These are phyloP conservation scores for Kluyveromyces wickerhamii DNA, from an alignment of 805 yeast species.

Conservation along the genomic window DNA sequence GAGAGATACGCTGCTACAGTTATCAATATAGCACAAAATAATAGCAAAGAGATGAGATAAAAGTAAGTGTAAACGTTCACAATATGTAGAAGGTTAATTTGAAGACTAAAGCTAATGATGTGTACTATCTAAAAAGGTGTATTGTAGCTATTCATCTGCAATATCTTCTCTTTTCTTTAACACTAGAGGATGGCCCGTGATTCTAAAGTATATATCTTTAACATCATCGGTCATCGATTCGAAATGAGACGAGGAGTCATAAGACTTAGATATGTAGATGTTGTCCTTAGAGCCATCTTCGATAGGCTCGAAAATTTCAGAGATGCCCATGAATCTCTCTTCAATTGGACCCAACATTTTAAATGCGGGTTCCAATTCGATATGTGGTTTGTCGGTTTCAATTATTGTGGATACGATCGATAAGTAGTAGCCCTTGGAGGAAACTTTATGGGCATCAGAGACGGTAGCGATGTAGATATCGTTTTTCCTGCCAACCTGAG, in stretches of 20 bases:
- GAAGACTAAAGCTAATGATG: too few relatives aligned
- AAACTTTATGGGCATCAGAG: conserved; percentile 83
- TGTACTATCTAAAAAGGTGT: too few relatives aligned
- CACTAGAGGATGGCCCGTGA: conserved; percentile 86
- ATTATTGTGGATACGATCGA: conserved; percentile 93
- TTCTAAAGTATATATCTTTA: conserved; percentile 84
- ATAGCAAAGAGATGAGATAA: too few relatives aligned
- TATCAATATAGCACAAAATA: too few relatives aligned
- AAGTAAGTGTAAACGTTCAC: too few relatives aligned
- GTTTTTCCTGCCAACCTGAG: conserved; percentile 85
- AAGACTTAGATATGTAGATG: conserved; percentile 77
- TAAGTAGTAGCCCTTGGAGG: conserved; percentile 79
- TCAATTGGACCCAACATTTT: conserved; percentile 71
- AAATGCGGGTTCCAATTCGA: conserved; percentile 90
- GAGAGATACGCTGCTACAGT: too few relatives aligned
- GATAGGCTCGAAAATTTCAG: conserved; percentile 81
- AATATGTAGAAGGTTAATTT: too few relatives aligned
- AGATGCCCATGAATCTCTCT: conserved; percentile 89
- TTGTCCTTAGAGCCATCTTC: conserved; percentile 76
- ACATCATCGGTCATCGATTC: conserved; percentile 96
- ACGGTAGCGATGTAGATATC: conserved; percentile 92
- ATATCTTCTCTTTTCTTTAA: conserved; percentile 65
- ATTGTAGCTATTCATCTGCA: conserved; percentile 43
- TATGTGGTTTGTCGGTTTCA: conserved; percentile 87
- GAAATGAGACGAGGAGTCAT: conserved; percentile 92